phyloP scores from a whole-genome alignment of 441 rosid genomes.

The Jatropha podagrica region DNA sequence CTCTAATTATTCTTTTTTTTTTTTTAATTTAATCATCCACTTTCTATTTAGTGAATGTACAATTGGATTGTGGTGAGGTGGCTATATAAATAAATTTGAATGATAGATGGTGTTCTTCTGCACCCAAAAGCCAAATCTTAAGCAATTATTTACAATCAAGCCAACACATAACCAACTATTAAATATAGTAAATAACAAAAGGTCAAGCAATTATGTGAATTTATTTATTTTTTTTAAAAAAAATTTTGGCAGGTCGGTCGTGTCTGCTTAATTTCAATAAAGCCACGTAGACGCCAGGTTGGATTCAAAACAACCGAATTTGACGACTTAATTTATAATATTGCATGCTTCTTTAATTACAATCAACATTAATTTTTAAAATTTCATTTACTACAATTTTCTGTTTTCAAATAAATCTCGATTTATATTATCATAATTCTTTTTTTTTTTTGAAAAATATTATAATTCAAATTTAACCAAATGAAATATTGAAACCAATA shows the following conservation, averaged over 20 bases:
- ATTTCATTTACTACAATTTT: no score
- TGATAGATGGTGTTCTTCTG: not conserved
- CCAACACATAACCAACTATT: constrained; percentile 5
- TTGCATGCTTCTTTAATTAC: no score
- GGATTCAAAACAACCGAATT: not conserved
- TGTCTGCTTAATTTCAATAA: not conserved
- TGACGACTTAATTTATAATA: no score
- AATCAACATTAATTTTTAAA: no score
- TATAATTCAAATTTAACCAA: no score
- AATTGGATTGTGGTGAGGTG: not conserved
- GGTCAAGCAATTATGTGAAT: not conserved
- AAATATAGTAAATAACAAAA: not conserved
- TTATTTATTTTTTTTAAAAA: not conserved
- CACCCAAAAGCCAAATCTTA: not conserved
- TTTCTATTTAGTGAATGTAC: not conserved
- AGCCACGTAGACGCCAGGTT: not conserved
- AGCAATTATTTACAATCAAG: constrained; percentile 10
- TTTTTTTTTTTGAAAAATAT: no score
- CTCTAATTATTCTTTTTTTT: no score
- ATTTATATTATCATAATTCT: no score
- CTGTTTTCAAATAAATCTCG: no score
- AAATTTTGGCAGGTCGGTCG: not conserved
- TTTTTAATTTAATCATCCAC: no score
- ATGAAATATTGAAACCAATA: no score
- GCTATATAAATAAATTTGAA: not conserved